Evolutionary conservation across 164 flowering plant species (phyloP).

Genomic region (Piper betle): DNA sequence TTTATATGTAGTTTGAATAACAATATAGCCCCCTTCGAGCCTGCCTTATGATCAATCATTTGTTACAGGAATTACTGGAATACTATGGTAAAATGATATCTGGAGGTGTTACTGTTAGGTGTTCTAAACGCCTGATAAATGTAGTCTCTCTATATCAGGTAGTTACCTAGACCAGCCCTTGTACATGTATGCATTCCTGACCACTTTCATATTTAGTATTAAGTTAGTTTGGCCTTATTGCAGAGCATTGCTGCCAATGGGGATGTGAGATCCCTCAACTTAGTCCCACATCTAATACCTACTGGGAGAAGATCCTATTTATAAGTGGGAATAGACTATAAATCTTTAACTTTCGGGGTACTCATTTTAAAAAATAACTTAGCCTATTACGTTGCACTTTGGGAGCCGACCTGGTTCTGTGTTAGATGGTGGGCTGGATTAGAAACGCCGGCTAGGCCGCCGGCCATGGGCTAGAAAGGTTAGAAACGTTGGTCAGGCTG

Average conservation of each 20-base stretch:
- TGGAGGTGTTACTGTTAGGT: slow-evolving; percentile 15
- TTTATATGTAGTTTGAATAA: neutral
- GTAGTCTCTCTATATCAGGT: slow-evolving; percentile 43
- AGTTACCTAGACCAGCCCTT: neutral
- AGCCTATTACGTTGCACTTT: no score
- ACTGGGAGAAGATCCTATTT: no score
- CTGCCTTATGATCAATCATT: neutral
- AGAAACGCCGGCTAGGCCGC: no score
- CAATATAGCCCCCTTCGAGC: neutral
- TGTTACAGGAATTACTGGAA: slow-evolving; percentile 27
- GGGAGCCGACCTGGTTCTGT: no score
- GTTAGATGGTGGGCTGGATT: no score
- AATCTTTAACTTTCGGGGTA: no score
- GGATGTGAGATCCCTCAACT: slow-evolving; percentile 20
- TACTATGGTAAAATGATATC: slow-evolving; percentile 15
- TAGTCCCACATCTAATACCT: no score
- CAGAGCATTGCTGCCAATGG: slow-evolving; percentile 37
- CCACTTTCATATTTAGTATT: neutral
- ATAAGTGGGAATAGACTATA: no score
- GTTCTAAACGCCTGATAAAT: slow-evolving; percentile 26
- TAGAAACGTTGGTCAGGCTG: no score
- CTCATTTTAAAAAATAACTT: no score
- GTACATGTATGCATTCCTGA: neutral
- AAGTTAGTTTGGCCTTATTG: slow-evolving; percentile 2
- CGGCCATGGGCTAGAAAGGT: no score